phyloP scores from a whole-genome alignment of 129 eudicot genomes.

The Saussurea involucrata region DNA sequence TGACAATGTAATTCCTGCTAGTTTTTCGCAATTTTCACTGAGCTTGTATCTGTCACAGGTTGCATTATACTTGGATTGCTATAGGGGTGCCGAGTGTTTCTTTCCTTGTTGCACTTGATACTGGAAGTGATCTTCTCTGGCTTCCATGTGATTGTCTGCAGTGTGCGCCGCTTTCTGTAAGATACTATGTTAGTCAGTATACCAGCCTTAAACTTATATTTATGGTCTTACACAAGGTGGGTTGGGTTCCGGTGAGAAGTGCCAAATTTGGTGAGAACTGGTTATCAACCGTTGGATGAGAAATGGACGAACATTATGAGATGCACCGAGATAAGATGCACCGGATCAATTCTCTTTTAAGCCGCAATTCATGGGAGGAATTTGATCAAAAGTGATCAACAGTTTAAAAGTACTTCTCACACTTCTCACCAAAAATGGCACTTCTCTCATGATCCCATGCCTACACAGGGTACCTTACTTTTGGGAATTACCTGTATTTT shows the following conservation, averaged over 20 bases:
- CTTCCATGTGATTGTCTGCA: constrained; percentile 92
- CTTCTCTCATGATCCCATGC: no score
- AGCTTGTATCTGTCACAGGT: constrained; percentile 47
- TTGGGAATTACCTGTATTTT: not conserved
- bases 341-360: no score
- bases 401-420: no score
- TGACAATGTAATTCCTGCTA: constrained; percentile 1
- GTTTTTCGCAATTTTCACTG: not conserved
- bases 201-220: constrained; percentile 17
- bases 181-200: constrained; percentile 63
- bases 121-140: constrained; percentile 96
- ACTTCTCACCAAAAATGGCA: no score
- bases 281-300: no score
- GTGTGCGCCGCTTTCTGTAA: constrained; percentile 89
- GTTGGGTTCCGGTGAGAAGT: no score
- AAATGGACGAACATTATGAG: no score
- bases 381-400: no score
- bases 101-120: constrained; percentile 92
- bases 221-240: not conserved
- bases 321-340: no score
- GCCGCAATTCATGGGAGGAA: no score
- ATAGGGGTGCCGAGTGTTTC: constrained; percentile 94
- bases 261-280: no score
- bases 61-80: constrained; percentile 93
- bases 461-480: not conserved